Base-by-base conservation (phyloP, 257 asterid genomes). In the Lithospermum erythrorhizon region DNA sequence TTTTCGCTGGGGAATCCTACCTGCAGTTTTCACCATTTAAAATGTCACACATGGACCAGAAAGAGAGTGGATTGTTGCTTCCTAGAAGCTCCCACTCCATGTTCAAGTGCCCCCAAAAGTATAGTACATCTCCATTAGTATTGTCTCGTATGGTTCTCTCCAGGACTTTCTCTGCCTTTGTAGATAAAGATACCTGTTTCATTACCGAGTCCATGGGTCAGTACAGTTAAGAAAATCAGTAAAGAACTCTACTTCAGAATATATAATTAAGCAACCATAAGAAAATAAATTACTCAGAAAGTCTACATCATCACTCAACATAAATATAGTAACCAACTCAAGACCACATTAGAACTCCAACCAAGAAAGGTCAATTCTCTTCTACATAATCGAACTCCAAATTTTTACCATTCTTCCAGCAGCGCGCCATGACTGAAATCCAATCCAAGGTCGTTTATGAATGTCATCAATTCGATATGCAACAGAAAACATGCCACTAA, bases 391-490 rank as follows among this genome's bases (percentile, higher is more conserved):
- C 59, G 61, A 57, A 65, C 60, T 20, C 21, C 20, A 45, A 60
- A 61, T 74, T 27, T 62, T 27, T 62, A 86, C 99, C 89, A 82
- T 81, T 76, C 94, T 84, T 65, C 89, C 99, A 74, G 95, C 70
- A 64, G 97, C 87, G 58, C 82, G 91, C 99, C 99, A 93, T 66
- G 99, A 93, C 83, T 93, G 99, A 82, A 93, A 93, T 76, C 99
- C 99, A 59, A 93, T 83, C 99, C 99, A 93, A 61, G 99, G 97
- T 61, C 90, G 80, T 79, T 83, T 89, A 76, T 93, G 99, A 67
- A 93, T 81, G 69, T 89, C 80, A 67, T 93, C 98, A 54, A 93
- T 72, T 62, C 79, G 77, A 65, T 83, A 83, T 67, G 97, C 97
- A 75, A 93, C 72, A 35, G 99, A 77, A 75, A 93, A 89, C 89